These are phyloP conservation scores for Ganoderma lucidum DNA, from an alignment of 1,284 basidiomycete species.

Conservation along the genomic window DNA sequence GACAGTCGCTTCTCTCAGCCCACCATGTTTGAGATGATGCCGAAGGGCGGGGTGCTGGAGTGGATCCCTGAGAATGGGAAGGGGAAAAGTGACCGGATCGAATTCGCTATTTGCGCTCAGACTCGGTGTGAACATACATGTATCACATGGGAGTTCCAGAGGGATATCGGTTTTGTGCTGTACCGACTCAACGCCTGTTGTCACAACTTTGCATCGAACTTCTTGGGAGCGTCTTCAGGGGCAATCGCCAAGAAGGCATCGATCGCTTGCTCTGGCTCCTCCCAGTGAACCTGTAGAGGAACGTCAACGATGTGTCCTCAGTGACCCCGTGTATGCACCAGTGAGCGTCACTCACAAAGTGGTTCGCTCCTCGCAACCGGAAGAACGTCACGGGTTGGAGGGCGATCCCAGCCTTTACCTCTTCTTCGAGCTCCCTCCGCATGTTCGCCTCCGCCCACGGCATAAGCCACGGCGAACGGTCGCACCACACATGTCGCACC, in stretches of 20 bases:
- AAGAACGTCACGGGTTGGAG: slow-evolving; percentile 4
- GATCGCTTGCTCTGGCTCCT: slow-evolving; percentile 7
- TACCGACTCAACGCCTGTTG: background rate
- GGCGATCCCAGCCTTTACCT: background rate
- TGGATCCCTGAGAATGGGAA: too few relatives aligned
- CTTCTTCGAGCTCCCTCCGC: slow-evolving; percentile 2
- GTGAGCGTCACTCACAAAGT: slow-evolving; percentile 4
- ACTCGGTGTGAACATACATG: too few relatives aligned
- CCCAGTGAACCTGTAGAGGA: slow-evolving; percentile 5
- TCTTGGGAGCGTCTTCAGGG: background rate
- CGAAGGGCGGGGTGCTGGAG: too few relatives aligned
- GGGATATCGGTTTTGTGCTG: background rate
- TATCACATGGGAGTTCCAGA: background rate
- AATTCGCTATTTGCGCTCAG: too few relatives aligned
- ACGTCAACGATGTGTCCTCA: background rate
- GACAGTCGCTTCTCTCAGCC: too few relatives aligned
- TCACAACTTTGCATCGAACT: background rate
- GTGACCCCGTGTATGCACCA: too few relatives aligned
- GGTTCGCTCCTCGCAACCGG: slow-evolving; percentile 4
- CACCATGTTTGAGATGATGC: too few relatives aligned
- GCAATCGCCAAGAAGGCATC: slow-evolving; percentile 3
- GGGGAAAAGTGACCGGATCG: too few relatives aligned
- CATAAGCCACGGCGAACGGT: slow-evolving; percentile 24
- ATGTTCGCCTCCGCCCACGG: background rate
- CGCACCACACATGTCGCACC: slow-evolving; percentile 25